Evolutionary conservation across 2,329 filamentous ascomycete species (phyloP), one percentile per base, ranked within the genome.

Genomic region (Neofusicoccum laricinum): DNA sequence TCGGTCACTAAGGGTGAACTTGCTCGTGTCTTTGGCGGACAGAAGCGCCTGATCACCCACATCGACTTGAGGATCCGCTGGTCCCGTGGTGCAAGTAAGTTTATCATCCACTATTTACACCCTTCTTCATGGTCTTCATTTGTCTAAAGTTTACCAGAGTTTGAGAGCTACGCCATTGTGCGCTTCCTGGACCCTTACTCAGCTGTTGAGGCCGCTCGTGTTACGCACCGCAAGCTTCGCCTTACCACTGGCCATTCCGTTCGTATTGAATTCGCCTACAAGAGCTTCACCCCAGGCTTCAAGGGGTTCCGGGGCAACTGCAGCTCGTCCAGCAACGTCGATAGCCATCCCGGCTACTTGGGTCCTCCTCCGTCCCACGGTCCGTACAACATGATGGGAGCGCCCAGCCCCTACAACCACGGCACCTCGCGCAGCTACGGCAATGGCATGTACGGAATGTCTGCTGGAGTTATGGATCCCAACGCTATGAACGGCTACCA

Each of bases 1-100:
- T 40, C 25, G 12, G 25, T 63, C n/a, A 57, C 50, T 14, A 63
- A 63, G 32, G 17, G 40, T 15, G 49, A 63, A 15, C 14, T 63
- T 6, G 10, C 21, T 4, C 49, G 61, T 14, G 48, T 57, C 19
- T 63, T 63, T 41, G 41, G 32, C 12, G 41, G 49, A 25, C 30
- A 12, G 7, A n/a, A 30, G 6, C 32, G 49, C 3, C n/a, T 25
- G n/a, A 46, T 63, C n/a, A 25, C 38, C 15, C 21, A 48, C 7
- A 46, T 63, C 2, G 41, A 63, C 11, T 30, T 63, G 3, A 55
- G 30, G n/a, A 49, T 57, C n/a, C 61, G 61, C 40, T 17, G 17
- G 21, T 36, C 34, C 38, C 32, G 12, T 32, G 12, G 6, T n/a
- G 10, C 17, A 14, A 14, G 30, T 19, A 2, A 59, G 55, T 34